These are phyloP conservation scores for Alternaria postmessia DNA, from an alignment of 2,329 filamentous ascomycete genomes.

Conservation along the genomic window DNA sequence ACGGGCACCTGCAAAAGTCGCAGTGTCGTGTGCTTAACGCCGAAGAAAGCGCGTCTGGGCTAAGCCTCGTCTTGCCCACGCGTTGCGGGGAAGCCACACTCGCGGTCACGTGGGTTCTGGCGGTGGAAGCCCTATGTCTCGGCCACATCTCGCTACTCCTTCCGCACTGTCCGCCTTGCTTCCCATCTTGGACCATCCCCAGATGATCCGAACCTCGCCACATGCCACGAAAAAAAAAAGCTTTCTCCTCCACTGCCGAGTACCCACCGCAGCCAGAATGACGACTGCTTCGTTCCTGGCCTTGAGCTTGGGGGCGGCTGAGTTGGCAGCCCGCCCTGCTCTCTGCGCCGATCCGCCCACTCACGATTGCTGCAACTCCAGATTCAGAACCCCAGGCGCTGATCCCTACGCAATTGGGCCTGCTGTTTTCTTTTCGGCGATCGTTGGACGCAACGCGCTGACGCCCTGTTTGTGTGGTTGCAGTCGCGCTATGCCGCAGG, in stretches of 20 bases:
- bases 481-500: neutral
- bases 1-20: constrained; percentile 26
- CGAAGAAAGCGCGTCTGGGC: constrained; percentile 22
- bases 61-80: constrained; percentile 15
- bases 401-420: constrained; percentile 31
- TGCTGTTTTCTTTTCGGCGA: constrained; percentile 18
- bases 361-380: constrained; percentile 15
- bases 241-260: constrained; percentile 10
- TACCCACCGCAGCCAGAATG: constrained; percentile 8
- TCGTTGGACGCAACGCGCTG: constrained; percentile 15
- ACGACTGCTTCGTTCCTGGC: constrained; percentile 15
- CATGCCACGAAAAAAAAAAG: constrained; percentile 15
- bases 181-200: constrained; percentile 2
- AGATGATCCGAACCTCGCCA: constrained; percentile 7
- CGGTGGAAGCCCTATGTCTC: neutral
- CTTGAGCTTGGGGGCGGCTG: constrained; percentile 6
- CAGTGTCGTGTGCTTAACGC: constrained; percentile 28
- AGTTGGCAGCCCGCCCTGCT: constrained; percentile 11
- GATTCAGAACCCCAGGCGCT: constrained; percentile 27
- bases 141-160: constrained; percentile 11
- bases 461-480: constrained; percentile 7
- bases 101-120: constrained; percentile 10
- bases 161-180: constrained; percentile 8
- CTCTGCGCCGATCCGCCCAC: constrained; percentile 10
- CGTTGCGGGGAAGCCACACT: constrained; percentile 28